Base-by-base conservation (phyloP, 495 filamentous ascomycete genomes). In the Penicillium riverlandense region DNA sequence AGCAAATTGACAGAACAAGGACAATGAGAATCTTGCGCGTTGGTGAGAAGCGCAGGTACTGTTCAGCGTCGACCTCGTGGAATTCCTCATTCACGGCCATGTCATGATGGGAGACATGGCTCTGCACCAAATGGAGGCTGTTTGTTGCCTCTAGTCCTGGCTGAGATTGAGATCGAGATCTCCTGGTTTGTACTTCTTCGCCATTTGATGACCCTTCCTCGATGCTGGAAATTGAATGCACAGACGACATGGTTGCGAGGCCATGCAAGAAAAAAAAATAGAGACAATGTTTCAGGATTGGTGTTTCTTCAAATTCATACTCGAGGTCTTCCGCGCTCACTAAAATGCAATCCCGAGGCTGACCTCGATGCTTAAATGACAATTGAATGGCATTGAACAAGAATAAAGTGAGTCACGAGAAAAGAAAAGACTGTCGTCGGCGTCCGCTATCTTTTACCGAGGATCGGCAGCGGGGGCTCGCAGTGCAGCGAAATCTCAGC, bases 1-100 rank as follows among this genome's bases (percentile, higher is more conserved):
- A 72, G 62, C 79, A 84, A 51, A 79, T 82, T 0, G 82, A 78
- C 14, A 86, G 61, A 4, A 85, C 66, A n/a, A 61, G 62, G 29
- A 83, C 78, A 47, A 87, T 83, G 41, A 79, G 39, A 1, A 69
- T 54, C 49, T 86, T 86, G 42, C 78, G 69, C 5, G 65, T 59
- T 7, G 57, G 60, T 1, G 81, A 70, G 40, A 85, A 72, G 12
- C 72, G 70, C 27, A 70, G 51, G 50, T 80, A 78, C 47, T 74
- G 61, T 38, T 70, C 72, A 14, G 75, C 70, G 37, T 66, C 56
- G 33, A 56, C 48, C 32, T 67, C 65, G 5, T 48, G 50, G 41
- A 60, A 62, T 4, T 52, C 51, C 12, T 56, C 40, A 8, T 50
- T 45, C 15, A 51, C 53, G n/a, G 55, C 48, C 57, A 65, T 58